Evolutionary conservation across 2,329 filamentous ascomycete genomes (phyloP).

Genomic region (Claviceps capensis): DNA sequence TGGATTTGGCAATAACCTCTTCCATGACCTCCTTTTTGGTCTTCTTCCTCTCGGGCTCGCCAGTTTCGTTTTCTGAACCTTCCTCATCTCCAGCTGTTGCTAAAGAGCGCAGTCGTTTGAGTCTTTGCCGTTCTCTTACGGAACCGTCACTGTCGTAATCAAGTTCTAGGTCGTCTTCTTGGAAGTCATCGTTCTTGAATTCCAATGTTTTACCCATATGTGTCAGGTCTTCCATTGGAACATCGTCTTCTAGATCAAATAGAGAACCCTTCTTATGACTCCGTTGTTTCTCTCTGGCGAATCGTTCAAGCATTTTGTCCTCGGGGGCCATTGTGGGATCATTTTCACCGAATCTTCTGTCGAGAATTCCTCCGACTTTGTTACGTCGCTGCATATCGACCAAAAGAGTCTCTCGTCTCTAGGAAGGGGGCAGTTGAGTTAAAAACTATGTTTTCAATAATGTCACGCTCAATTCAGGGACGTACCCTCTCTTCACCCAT

Average conservation of each 20-base stretch:
- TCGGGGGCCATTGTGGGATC: slow-evolving; percentile 89
- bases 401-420: slow-evolving; percentile 72
- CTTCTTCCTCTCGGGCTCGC: slow-evolving; percentile 73
- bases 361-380: slow-evolving; percentile 83
- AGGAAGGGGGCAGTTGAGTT: slow-evolving; percentile 6
- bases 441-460: background rate
- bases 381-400: slow-evolving; percentile 80
- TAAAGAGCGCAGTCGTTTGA: slow-evolving; percentile 41
- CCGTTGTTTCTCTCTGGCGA: slow-evolving; percentile 73
- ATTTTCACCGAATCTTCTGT: slow-evolving; percentile 90
- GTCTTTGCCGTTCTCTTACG: slow-evolving; percentile 37
- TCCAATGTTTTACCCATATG: slow-evolving; percentile 67
- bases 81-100: slow-evolving; percentile 31
- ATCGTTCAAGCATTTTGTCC: slow-evolving; percentile 82
- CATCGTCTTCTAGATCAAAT: slow-evolving; percentile 74
- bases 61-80: slow-evolving; percentile 32
- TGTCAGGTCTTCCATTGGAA: slow-evolving; percentile 54
- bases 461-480: background rate
- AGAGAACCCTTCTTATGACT: slow-evolving; percentile 63
- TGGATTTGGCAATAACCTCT: slow-evolving; percentile 94
- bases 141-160: slow-evolving; percentile 45
- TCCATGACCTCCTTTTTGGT: slow-evolving; percentile 96
- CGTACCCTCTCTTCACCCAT: slow-evolving; percentile 71
- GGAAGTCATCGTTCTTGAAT: slow-evolving; percentile 61
- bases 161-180: slow-evolving; percentile 56